phyloP scores from a whole-genome alignment of 1,284 basidiomycete species.

The Apiotrichum gamsii region DNA sequence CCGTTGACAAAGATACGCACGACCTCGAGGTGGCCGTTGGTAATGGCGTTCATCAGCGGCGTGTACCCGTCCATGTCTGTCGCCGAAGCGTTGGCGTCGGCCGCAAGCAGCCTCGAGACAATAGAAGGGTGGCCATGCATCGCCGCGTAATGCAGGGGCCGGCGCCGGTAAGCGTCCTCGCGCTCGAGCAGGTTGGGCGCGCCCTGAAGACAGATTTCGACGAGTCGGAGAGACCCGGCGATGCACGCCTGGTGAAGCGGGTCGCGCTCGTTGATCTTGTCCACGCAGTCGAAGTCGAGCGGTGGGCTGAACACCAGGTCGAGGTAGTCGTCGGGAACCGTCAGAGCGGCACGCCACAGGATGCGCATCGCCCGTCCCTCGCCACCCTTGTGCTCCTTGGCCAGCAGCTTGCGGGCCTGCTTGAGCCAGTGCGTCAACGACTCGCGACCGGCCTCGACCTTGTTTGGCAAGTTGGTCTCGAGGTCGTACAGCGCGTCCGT shows the following conservation, averaged over 20 bases:
- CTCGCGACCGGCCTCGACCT: conserved; percentile 56
- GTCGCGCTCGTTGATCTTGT: conserved; percentile 94
- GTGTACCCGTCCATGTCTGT: conserved; percentile 92
- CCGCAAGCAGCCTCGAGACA: conserved; percentile 69
- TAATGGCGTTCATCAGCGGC: conserved; percentile 85
- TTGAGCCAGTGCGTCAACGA: conserved; percentile 65
- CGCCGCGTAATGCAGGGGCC: conserved; percentile 90
- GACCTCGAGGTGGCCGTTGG: conserved; percentile 75
- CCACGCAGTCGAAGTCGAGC: conserved; percentile 85
- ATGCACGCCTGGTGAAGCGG: conserved; percentile 93
- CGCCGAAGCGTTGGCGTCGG: conserved; percentile 59
- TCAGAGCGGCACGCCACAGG: conserved; percentile 81
- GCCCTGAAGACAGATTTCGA: conserved; percentile 71
- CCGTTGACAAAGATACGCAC: conserved; percentile 69
- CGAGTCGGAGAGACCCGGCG: conserved; percentile 72
- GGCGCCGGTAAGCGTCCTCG: conserved; percentile 71
- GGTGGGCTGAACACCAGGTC: conserved; percentile 71
- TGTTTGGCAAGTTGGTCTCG: conserved; percentile 75
- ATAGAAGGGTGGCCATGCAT: conserved; percentile 81
- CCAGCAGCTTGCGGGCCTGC: conserved; percentile 49
- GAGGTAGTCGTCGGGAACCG: conserved; percentile 64
- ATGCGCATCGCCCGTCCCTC: conserved; percentile 59
- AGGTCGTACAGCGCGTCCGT: conserved; percentile 74
- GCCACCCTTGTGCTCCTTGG: conserved; percentile 44
- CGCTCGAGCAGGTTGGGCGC: conserved; percentile 29